These are phyloP conservation scores for Tolypocladium pustulatum DNA, from an alignment of 2,329 filamentous ascomycete species.

Conservation along the genomic window DNA sequence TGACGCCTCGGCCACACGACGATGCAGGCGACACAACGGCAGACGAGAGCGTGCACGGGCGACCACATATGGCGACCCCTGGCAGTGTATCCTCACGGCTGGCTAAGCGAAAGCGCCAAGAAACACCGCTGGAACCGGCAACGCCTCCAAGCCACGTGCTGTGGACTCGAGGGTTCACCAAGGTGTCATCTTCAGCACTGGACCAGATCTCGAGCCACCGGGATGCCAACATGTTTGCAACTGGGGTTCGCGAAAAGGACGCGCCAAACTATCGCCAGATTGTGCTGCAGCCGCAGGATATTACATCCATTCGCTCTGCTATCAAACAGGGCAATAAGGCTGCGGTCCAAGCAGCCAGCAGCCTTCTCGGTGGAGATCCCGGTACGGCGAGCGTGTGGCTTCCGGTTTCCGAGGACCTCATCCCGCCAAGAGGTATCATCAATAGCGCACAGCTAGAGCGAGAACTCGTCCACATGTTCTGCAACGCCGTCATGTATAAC, in stretches of 20 bases:
- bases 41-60: conserved; percentile 38
- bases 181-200: conserved; percentile 61
- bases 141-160: conserved; percentile 56
- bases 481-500: conserved; percentile 98
- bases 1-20: conserved; percentile 42
- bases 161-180: conserved; percentile 65
- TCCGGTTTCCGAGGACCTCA: conserved; percentile 62
- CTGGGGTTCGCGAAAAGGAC: conserved; percentile 62
- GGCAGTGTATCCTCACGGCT: conserved; percentile 25
- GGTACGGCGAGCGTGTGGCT: conserved; percentile 49
- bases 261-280: conserved; percentile 67
- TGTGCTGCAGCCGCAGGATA: conserved; percentile 64
- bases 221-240: conserved; percentile 69
- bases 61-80: conserved; percentile 25
- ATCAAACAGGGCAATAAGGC: conserved; percentile 63
- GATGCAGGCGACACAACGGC: conserved; percentile 46
- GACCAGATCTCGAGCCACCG: conserved; percentile 70
- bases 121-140: conserved; percentile 35
- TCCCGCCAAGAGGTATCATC: conserved; percentile 82
- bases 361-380: conserved; percentile 49
- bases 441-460: conserved; percentile 89
- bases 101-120: conserved; percentile 48
- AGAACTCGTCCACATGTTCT: conserved; percentile 92
- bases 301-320: conserved; percentile 66
- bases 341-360: conserved; percentile 48